Base-by-base conservation (phyloP, 1,284 basidiomycete genomes). In the Cutaneotrichosporon cavernicola region DNA sequence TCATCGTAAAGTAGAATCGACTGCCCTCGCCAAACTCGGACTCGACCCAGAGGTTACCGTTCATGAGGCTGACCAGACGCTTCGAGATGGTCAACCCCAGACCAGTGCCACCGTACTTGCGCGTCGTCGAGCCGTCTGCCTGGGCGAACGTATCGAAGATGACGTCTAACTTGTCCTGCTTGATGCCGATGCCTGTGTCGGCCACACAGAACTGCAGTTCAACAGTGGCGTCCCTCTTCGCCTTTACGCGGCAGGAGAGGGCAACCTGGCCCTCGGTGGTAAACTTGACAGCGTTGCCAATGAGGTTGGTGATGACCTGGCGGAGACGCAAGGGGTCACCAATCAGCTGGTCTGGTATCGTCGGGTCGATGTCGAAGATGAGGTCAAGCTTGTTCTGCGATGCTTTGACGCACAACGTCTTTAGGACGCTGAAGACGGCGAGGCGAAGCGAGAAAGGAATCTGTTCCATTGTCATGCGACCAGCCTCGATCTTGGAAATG, bases 61-160 rank as follows among this genome's bases (percentile, higher is more conserved):
- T 88, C 97, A 99, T 99, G 70, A 99, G 88, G 69, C 90, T 91
- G 56, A 98, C 96, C 22, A 99, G 88, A 0, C 96, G 89, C 74
- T 98, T 93, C 38, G 92, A 95, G 72, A 95, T 94, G 14, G 91
- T 93, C 65, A 99, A 84, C n/a, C 96, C 97, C 1, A 98, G 85
- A 77, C 97, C 97, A 0, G 97, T 99, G 55, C 96, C 96, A 69
- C 96, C 96, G 73, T 98, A 98, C 85, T 98, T 97, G 87, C 92
- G 83, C 10, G 91, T 94, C 7, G 92, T 94, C 4, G 90, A 93
- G 16, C 91, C 97, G 83, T 99, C 97, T 0, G 97, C 97, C 78
- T 99, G 97, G 73, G 93, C 95, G 83, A 99, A 99, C 5, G 97
- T 99, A 79, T 99, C 96, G 81, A 99, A 99, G 77, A 99, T 99